Evolutionary conservation across 164 flowering plant genomes (phyloP), one percentile per base, ranked within the genome.

Genomic region (Chloranthus sessilifolius): DNA sequence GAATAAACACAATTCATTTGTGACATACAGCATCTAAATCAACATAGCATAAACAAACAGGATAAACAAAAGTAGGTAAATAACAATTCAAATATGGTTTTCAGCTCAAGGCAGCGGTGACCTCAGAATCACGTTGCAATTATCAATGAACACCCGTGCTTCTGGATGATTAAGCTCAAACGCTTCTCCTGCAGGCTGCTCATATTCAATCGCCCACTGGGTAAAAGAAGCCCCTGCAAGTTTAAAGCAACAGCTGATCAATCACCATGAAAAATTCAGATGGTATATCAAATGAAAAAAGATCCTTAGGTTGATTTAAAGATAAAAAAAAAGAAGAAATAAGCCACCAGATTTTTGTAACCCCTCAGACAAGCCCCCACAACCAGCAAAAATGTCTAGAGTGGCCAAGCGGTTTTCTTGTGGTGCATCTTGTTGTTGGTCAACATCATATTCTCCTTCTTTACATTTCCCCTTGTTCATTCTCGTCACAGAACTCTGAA

Each of bases 121-220:
- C 96, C 91, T 83, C 42, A 92, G 60, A 34, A 88, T 85, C 24
- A 85, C 96, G 74, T 92, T 92, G 79, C 98, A 88, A 60, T 92
- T 88, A 46, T 82, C 76, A 14, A 75, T 53, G 47, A 88, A 83
- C 62, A 80, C 62, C 61, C 50, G 33, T 3, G 95, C 51, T 53
- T 78, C 82, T 28, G 87, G 91, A 70, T 92, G 96, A 67, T 92
- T 92, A 25, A 73, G 79, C 27, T 52, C 73, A 37, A 92, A 92
- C 38, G 99, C 99, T 35, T 82, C 85, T 39, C 84, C 99, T 22
- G 99, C 96, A 37, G 95, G 84, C 34, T 79, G 85, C 41, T 92
- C 98, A 56, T 88, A 92, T 69, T 92, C 98, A 53, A 92, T 92
- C 22, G 98, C 96, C 99, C 99, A 92, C 55, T 92, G 88, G 19